Conservation (phyloP, 352 stramenopile species). For the Pythium phragmiticola region DNA sequence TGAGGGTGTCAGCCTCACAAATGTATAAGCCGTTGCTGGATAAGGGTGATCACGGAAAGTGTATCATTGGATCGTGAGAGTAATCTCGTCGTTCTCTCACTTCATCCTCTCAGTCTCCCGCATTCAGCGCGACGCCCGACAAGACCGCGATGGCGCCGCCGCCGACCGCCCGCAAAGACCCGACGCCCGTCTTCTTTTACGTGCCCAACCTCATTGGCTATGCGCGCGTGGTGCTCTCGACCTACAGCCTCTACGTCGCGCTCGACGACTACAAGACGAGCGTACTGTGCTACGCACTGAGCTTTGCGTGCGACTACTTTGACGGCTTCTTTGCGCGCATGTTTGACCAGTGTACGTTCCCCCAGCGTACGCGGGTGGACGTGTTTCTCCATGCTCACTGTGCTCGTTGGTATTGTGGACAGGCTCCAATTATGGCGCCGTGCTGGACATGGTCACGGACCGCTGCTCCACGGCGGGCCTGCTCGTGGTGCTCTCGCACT, state of each 20-base stretch:
- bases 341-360: constrained; percentile 92
- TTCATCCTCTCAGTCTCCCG: not conserved
- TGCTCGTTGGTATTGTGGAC: not conserved
- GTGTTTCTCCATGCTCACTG: not conserved
- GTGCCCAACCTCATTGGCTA: constrained; percentile 98
- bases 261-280: constrained; percentile 70
- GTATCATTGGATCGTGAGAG: not conserved
- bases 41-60: not conserved
- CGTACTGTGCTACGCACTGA: constrained; percentile 91
- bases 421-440: constrained; percentile 92
- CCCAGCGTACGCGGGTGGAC: not conserved
- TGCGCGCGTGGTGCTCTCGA: constrained; percentile 81
- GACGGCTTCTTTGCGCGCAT: constrained; percentile 96
- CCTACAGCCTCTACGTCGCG: constrained; percentile 85
- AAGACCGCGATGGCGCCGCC: constrained; percentile 11
- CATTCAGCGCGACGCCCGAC: not conserved
- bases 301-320: constrained; percentile 98
- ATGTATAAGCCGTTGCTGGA: not conserved
- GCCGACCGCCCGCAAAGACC: constrained; percentile 17
- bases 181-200: constrained; percentile 92
- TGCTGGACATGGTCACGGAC: constrained; percentile 99
- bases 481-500: constrained; percentile 91
- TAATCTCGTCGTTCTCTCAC: not conserved
- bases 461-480: constrained; percentile 94
- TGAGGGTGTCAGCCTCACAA: not conserved